A percentile compares a stretch with the other conserved stretches of the same genome.
Conservation (phyloP, 2,329 filamentous ascomycete genomes). For the Keithomyces neogunnii region DNA sequence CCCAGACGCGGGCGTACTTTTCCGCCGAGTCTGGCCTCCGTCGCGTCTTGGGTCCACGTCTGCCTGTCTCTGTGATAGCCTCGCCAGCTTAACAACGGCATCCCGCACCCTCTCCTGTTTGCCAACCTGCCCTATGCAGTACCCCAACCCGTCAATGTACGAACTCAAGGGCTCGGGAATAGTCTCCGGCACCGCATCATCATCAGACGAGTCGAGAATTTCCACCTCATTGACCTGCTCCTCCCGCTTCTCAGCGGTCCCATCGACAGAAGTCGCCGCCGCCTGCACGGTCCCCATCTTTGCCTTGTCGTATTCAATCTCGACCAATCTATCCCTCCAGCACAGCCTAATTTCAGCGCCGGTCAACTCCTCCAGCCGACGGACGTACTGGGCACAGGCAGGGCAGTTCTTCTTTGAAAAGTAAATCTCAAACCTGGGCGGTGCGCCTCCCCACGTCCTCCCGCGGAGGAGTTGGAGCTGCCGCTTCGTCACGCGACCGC, state of each 20-base stretch:
- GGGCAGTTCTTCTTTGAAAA: constrained; percentile 26
- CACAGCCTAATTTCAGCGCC: constrained; percentile 18
- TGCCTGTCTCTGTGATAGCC: not conserved
- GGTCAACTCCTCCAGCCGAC: constrained; percentile 16
- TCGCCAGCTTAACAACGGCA: constrained; percentile 4
- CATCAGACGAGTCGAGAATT: constrained; percentile 2
- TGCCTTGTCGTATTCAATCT: constrained; percentile 16
- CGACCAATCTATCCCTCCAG: constrained; percentile 19
- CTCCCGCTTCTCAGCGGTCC: constrained; percentile 1
- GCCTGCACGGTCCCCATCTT: not conserved
- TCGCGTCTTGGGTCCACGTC: not conserved
- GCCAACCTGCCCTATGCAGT: constrained; percentile 23
- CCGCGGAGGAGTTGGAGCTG: constrained; percentile 16
- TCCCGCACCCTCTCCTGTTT: not conserved
- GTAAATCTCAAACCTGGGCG: constrained; percentile 23
- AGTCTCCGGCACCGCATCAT: not conserved
- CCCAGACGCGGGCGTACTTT: not conserved
- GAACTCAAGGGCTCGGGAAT: constrained; percentile 7
- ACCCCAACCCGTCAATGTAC: constrained; percentile 20
- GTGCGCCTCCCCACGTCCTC: constrained; percentile 17
- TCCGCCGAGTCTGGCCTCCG: not conserved
- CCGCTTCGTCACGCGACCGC: constrained; percentile 11
- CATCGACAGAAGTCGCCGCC: constrained; percentile 1
- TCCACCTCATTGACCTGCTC: not conserved
- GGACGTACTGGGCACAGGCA: constrained; percentile 18